Evolutionary conservation across 345 rosid genomes (phyloP).

Genomic region (Crucihimalaya himalaica): DNA sequence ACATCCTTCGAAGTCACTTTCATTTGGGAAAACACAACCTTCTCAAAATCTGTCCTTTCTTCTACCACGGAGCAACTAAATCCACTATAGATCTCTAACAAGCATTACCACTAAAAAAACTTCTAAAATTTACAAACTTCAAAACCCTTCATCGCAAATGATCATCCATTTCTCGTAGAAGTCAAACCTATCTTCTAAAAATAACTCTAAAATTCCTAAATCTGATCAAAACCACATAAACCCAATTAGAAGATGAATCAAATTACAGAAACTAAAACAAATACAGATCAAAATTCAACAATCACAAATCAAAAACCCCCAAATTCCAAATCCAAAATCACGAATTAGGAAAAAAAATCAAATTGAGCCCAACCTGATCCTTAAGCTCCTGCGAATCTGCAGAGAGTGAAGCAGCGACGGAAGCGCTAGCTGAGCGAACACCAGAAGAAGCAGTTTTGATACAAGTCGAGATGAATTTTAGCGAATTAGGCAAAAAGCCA

Average conservation of each 20-base stretch:
- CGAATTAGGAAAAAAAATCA: neutral
- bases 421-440: constrained; percentile 82
- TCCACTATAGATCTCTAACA: neutral
- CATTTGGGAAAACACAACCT: neutral
- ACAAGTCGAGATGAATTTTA: constrained; percentile 85
- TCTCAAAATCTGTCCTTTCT: neutral
- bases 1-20: neutral
- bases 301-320: neutral
- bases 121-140: neutral
- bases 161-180: constrained; percentile 25
- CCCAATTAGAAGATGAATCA: neutral
- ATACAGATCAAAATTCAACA: neutral
- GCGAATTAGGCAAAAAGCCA: constrained; percentile 71
- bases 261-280: neutral
- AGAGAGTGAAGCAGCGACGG: constrained; percentile 84
- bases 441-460: constrained; percentile 92
- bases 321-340: neutral
- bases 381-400: constrained; percentile 56
- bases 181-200: constrained; percentile 17
- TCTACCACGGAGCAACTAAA: neutral
- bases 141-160: neutral
- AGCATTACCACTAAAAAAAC: neutral
- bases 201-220: neutral
- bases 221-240: constrained; percentile 8
- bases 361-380: constrained; percentile 62